These are phyloP conservation scores for Kalmanozyma brasiliensis DNA, from an alignment of 1,284 basidiomycete species.

Conservation along the genomic window DNA sequence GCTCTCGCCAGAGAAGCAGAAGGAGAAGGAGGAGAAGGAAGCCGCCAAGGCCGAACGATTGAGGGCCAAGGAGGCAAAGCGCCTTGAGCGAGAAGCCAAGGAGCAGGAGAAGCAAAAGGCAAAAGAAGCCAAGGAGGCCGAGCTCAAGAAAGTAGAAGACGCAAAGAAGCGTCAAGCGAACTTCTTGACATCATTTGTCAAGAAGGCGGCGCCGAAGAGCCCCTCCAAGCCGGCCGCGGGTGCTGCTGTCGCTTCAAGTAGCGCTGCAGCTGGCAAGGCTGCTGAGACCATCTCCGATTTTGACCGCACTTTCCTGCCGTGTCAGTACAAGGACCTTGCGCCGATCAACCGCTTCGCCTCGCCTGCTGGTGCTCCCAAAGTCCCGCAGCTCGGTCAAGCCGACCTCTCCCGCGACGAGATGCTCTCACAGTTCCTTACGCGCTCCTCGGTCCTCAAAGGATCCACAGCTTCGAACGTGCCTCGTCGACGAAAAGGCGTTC, in stretches of 20 bases:
- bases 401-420: conserved; percentile 32
- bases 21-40: conserved; percentile 69
- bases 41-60: conserved; percentile 67
- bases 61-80: conserved; percentile 46
- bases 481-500: conserved; percentile 44
- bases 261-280: conserved; percentile 15
- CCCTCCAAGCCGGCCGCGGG: conserved; percentile 7
- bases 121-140: conserved; percentile 58
- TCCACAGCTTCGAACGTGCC: background rate
- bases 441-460: conserved; percentile 17
- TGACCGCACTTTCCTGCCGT: conserved; percentile 61
- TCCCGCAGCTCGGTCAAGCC: conserved; percentile 18
- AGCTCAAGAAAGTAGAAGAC: conserved; percentile 71
- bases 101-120: conserved; percentile 65
- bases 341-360: conserved; percentile 57
- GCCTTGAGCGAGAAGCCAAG: conserved; percentile 47
- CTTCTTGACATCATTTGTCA: conserved; percentile 61
- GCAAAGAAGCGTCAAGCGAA: conserved; percentile 49
- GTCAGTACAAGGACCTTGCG: conserved; percentile 63
- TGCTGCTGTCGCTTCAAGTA: conserved; percentile 12
- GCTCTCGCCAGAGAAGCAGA: conserved; percentile 48
- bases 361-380: conserved; percentile 1
- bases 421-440: conserved; percentile 45
- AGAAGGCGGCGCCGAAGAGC: conserved; percentile 44
- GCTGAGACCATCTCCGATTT: conserved; percentile 48